Base-by-base conservation (phyloP, 805 yeast genomes). In the Sungouiozyma intestinalis region DNA sequence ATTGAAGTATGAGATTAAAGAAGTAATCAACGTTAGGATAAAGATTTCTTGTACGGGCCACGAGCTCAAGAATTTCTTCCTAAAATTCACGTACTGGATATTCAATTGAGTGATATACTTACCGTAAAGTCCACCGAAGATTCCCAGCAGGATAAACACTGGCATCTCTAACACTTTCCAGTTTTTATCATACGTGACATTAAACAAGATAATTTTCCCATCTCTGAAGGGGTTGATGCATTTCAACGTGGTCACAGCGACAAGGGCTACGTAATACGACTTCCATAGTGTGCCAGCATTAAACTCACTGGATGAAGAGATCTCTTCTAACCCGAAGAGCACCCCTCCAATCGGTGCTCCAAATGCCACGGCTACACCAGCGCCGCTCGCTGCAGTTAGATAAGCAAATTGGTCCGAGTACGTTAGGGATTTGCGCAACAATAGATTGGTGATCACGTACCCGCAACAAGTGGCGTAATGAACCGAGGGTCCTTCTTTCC, bases 401-500 rank as follows among this genome's bases (percentile, higher is more conserved):
- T 58, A 58, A 40, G 60, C 65, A n/a, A 62, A 53, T 44, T 58
- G 61, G 24, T 54, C 52, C 1, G 60, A 52, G 40, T 54, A 62
- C 2, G 61, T 57, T 35, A 60, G 42, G 2, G 64, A 58, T 45
- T 64, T 67, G 35, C 57, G 60, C 32, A 60, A 44, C 43, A 81
- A 69, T 36, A 77, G 57, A 33, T 72, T 71, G 1, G 92, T 79
- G 11, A 86, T 66, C n/a, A 78, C 73, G 52, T 79, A 78, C 0
- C 97, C 98, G n/a, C 83, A 90, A 60, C 97, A 88, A 0, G 88
- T 94, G 0, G 98, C 97, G 62, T 90, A 92, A 63, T 92, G 99
- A 11, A 92, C 98, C 52, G 90, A 79, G 2, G 99, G 99, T 0
- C 99, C 99, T 58, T 92, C 99, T 63, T 92, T 92, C 17, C 99